Percentiles rank a stretch among this genome's conserved stretches.
These are phyloP conservation scores for Aspergillus kassunensis DNA, from an alignment of 495 filamentous ascomycete species.

Conservation along the genomic window DNA sequence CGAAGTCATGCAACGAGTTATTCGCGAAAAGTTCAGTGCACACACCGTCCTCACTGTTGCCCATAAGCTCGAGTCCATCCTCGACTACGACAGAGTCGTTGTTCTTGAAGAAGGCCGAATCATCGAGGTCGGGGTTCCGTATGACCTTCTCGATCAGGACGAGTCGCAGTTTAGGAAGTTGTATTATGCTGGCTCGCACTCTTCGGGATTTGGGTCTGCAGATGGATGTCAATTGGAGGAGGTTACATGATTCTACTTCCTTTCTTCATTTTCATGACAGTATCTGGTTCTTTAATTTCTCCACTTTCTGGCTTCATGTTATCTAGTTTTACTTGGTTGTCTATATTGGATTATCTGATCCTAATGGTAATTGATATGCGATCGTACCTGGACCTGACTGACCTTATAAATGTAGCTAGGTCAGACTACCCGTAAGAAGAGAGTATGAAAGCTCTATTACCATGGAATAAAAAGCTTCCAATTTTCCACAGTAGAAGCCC, in stretches of 20 bases:
- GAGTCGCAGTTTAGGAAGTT: slow-evolving; percentile 31
- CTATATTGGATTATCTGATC: too few species aligned
- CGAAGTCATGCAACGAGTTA: slow-evolving; percentile 53
- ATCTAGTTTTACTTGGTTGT: too few species aligned
- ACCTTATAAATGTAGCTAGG: too few species aligned
- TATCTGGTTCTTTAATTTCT: too few species aligned
- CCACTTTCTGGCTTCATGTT: too few species aligned
- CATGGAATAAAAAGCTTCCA: too few species aligned
- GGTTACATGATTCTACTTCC: background rate
- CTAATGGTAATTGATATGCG: too few species aligned
- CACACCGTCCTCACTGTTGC: slow-evolving; percentile 61
- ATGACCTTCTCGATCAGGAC: slow-evolving; percentile 25
- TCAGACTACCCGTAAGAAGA: too few species aligned
- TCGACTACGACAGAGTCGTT: slow-evolving; percentile 49
- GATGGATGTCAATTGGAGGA: background rate
- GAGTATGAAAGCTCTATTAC: too few species aligned
- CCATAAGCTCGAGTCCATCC: slow-evolving; percentile 57
- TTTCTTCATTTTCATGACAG: too few species aligned
- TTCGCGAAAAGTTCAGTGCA: slow-evolving; percentile 52
- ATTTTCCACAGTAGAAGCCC: too few species aligned
- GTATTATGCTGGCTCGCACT: slow-evolving; percentile 22
- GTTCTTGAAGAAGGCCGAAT: slow-evolving; percentile 44
- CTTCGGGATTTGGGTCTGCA: background rate
- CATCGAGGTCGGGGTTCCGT: slow-evolving; percentile 44
- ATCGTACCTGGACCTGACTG: too few species aligned